These are phyloP conservation scores for Blastobotrys niveus DNA, from an alignment of 1,139 yeast species.

Conservation along the genomic window DNA sequence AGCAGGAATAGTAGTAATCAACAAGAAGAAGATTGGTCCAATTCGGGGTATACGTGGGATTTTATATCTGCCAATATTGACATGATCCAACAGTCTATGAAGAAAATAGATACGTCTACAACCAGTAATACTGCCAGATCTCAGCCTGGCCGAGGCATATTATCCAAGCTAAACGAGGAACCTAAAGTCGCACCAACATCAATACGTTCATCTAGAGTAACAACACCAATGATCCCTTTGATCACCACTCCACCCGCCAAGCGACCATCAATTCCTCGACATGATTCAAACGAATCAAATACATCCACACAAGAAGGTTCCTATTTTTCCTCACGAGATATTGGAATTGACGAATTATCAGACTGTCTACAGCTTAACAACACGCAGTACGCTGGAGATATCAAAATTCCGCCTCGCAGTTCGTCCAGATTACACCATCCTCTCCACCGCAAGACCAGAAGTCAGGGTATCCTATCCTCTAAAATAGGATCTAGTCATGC, in stretches of 20 bases:
- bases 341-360: constrained; percentile 3
- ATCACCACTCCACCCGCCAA: background rate
- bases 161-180: background rate
- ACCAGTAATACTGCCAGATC: background rate
- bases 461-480: background rate
- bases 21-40: background rate
- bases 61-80: constrained; percentile 21
- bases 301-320: background rate
- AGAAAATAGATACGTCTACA: constrained; percentile 15
- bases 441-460: background rate
- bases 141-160: background rate
- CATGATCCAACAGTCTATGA: constrained; percentile 18
- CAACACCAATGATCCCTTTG: background rate
- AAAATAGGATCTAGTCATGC: background rate
- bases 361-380: background rate
- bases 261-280: background rate
- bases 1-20: too few species aligned
- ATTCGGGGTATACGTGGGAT: constrained; percentile 22
- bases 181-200: background rate
- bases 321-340: background rate
- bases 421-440: constrained; percentile 3
- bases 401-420: background rate
- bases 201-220: background rate
- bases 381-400: background rate
- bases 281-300: background rate